phyloP scores from a whole-genome alignment of 2,329 filamentous ascomycete species.

The Rutstroemia sp. region DNA sequence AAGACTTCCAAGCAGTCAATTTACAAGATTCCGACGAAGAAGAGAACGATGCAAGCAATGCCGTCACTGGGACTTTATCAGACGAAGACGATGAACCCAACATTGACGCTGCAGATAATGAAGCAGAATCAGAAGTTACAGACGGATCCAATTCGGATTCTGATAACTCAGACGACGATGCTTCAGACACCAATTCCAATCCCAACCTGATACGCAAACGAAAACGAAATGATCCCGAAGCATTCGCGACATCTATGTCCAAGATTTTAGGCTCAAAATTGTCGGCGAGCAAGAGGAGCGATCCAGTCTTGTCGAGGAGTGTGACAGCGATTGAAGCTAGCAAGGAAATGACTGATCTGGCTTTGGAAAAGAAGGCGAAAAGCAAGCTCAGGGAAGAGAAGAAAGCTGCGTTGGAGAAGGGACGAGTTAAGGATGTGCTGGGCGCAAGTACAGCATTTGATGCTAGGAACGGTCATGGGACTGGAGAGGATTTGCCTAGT shows the following conservation, averaged over 20 bases:
- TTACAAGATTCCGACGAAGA: conserved; percentile 35
- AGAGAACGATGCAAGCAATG: conserved; percentile 23
- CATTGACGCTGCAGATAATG: conserved; percentile 13
- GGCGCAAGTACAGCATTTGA: conserved; percentile 47
- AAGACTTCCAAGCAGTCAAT: conserved; percentile 42
- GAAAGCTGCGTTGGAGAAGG: conserved; percentile 73
- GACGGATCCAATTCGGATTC: conserved; percentile 33
- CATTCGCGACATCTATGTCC: conserved; percentile 86
- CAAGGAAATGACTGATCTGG: conserved; percentile 64
- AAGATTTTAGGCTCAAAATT: conserved; percentile 91
- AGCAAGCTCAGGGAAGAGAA: conserved; percentile 75
- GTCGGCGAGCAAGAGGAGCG: conserved; percentile 69
- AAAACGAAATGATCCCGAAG: conserved; percentile 86
- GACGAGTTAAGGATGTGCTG: conserved; percentile 80
- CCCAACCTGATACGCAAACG: conserved; percentile 44
- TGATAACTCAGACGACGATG: conserved; percentile 23
- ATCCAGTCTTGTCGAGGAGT: conserved; percentile 87
- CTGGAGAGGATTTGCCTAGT: conserved; percentile 35
- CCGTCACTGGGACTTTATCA: conserved; percentile 20
- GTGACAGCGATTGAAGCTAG: conserved; percentile 65
- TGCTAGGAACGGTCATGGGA: conserved; percentile 36
- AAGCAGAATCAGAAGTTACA: conserved; percentile 29
- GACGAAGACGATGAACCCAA: conserved; percentile 23
- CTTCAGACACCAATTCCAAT: conserved; percentile 35
- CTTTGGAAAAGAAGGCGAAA: conserved; percentile 74